Percentiles rank a stretch among this genome's conserved stretches.
Evolutionary conservation across 2,329 filamentous ascomycete species (phyloP).

Genomic region (Diaporthe vexans): DNA sequence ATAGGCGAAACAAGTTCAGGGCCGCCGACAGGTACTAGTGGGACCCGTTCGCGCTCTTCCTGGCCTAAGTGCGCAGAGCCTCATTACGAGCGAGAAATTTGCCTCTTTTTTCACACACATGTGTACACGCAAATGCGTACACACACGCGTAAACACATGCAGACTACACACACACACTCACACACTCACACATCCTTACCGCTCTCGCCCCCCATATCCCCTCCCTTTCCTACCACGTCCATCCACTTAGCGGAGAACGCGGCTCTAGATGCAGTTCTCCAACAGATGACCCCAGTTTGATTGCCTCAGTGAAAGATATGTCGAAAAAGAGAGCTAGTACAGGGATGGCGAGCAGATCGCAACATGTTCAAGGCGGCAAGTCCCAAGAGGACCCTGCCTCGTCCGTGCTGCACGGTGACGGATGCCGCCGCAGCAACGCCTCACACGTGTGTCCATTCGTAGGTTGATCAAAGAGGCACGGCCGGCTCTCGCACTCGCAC

Average conservation of each 20-base stretch:
- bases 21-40: background rate
- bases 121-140: background rate
- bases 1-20: background rate
- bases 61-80: slow-evolving; percentile 21
- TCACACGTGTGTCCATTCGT: background rate
- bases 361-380: background rate
- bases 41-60: slow-evolving; percentile 11
- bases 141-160: no score
- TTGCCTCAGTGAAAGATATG: background rate
- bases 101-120: background rate
- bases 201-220: no score
- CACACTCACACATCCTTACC: background rate
- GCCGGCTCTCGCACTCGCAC: background rate
- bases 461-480: background rate
- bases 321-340: slow-evolving; percentile 6
- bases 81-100: background rate
- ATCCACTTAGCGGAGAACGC: background rate
- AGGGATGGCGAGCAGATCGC: slow-evolving; percentile 9
- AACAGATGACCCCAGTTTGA: no score
- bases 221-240: background rate
- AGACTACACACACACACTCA: no score
- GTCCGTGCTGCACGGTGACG: slow-evolving; percentile 19
- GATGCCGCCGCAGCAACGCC: background rate
- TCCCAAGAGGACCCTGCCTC: background rate
- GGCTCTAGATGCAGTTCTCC: background rate